Conservation (phyloP, 2,329 filamentous ascomycete genomes). For the Magnaporthiopsis rhizophila region DNA sequence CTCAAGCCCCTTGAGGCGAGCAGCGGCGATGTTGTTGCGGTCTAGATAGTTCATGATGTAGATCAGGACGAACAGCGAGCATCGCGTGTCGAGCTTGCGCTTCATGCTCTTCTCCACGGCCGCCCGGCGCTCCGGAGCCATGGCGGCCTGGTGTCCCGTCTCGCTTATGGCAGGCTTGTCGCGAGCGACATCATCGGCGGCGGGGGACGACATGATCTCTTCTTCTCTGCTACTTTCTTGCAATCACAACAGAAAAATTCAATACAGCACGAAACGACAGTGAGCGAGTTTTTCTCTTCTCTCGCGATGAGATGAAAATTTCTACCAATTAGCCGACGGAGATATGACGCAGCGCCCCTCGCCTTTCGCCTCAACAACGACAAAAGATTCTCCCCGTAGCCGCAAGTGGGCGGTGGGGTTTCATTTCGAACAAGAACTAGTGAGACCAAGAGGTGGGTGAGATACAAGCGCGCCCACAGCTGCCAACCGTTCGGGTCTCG, state of each 20-base stretch:
- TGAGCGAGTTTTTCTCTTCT: not conserved
- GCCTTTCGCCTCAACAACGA: not conserved
- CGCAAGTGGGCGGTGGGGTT: not conserved
- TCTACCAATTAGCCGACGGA: not conserved
- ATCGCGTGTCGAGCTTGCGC: conserved; percentile 50
- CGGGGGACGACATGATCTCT: not conserved
- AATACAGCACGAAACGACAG: too few relatives aligned
- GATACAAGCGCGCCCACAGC: not conserved
- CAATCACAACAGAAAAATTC: too few relatives aligned
- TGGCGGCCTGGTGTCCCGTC: not conserved
- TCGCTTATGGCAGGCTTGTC: not conserved
- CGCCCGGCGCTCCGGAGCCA: conserved; percentile 4
- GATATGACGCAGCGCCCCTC: not conserved
- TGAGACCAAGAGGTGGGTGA: not conserved
- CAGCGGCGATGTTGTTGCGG: conserved; percentile 32
- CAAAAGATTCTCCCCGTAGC: not conserved
- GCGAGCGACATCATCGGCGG: not conserved
- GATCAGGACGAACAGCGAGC: conserved; percentile 10
- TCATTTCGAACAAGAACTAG: not conserved
- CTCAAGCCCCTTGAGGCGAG: conserved; percentile 36
- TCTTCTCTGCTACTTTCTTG: too few relatives aligned
- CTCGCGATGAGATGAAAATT: not conserved
- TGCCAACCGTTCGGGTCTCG: not conserved
- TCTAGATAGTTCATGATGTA: conserved; percentile 12
- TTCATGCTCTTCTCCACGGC: conserved; percentile 44